Conservation (phyloP, 2,329 filamentous ascomycete genomes). For the Calonectria fujianensis region DNA sequence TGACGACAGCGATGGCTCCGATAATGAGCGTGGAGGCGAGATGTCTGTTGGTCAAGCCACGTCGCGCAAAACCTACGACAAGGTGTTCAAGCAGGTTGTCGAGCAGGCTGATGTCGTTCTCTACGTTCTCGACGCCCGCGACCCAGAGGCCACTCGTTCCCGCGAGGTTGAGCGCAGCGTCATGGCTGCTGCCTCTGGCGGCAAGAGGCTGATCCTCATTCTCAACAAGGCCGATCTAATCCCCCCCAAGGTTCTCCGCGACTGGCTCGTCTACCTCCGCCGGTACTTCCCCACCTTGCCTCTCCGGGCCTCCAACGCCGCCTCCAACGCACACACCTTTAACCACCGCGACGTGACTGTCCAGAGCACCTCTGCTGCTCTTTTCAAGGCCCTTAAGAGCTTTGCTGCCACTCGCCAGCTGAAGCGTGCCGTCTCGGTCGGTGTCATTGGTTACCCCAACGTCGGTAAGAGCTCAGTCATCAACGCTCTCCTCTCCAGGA, state of each 20-base stretch:
- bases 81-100: slow-evolving; percentile 95
- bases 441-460: slow-evolving; percentile 96
- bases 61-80: slow-evolving; percentile 93
- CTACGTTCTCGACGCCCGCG: slow-evolving; percentile 94
- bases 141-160: slow-evolving; percentile 92
- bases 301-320: slow-evolving; percentile 87
- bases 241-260: slow-evolving; percentile 86
- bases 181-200: slow-evolving; percentile 88
- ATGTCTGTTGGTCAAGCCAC: slow-evolving; percentile 72
- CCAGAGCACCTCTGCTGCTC: slow-evolving; percentile 87
- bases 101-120: slow-evolving; percentile 92
- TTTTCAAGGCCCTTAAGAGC: slow-evolving; percentile 93
- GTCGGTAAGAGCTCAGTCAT: slow-evolving; percentile 98
- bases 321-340: slow-evolving; percentile 91
- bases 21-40: slow-evolving; percentile 74
- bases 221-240: slow-evolving; percentile 97
- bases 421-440: slow-evolving; percentile 92
- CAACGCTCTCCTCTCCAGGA: slow-evolving; percentile 88
- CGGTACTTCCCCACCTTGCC: slow-evolving; percentile 94
- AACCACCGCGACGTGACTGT: slow-evolving; percentile 93
- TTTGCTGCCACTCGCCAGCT: slow-evolving; percentile 89
- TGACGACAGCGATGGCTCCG: slow-evolving; percentile 63
- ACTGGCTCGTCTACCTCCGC: slow-evolving; percentile 89
- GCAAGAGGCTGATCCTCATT: slow-evolving; percentile 92
- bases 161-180: slow-evolving; percentile 93